A percentile compares a stretch with the other conserved stretches of the same genome.
phyloP scores from a whole-genome alignment of 1,139 yeast species.

The Protomyces pachydermus region DNA sequence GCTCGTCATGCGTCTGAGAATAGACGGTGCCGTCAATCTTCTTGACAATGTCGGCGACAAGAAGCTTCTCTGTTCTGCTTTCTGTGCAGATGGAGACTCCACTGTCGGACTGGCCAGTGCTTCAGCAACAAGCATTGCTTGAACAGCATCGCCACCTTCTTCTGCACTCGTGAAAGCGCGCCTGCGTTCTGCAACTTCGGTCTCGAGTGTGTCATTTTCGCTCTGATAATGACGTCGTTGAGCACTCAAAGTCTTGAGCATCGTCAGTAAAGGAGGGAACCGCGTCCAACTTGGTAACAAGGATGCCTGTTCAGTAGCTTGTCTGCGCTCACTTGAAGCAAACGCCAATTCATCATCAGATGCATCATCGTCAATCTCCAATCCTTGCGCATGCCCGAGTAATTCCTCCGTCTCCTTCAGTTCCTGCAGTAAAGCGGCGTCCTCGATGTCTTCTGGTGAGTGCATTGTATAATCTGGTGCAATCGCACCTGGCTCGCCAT shows the following conservation, averaged over 20 bases:
- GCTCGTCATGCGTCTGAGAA: not conserved
- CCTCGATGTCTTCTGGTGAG: not conserved
- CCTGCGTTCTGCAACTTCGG: not conserved
- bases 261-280: slow-evolving; percentile 9
- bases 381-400: not conserved
- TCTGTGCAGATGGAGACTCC: not conserved
- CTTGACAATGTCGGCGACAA: not conserved
- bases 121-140: not conserved
- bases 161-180: not conserved
- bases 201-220: not conserved
- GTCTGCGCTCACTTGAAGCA: not conserved
- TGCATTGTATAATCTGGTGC: not conserved
- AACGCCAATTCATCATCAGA: not conserved
- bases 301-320: not conserved
- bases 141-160: not conserved
- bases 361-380: not conserved
- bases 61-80: not conserved
- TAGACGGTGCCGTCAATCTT: not conserved
- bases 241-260: not conserved
- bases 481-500: not conserved
- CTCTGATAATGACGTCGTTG: slow-evolving; percentile 5
- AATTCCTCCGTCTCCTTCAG: not conserved
- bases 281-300: slow-evolving; percentile 3
- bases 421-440: not conserved
- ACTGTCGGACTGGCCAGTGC: not conserved